phyloP scores from a whole-genome alignment of 768 basidiomycete genomes.

The Leucosporidium creatinivorum region DNA sequence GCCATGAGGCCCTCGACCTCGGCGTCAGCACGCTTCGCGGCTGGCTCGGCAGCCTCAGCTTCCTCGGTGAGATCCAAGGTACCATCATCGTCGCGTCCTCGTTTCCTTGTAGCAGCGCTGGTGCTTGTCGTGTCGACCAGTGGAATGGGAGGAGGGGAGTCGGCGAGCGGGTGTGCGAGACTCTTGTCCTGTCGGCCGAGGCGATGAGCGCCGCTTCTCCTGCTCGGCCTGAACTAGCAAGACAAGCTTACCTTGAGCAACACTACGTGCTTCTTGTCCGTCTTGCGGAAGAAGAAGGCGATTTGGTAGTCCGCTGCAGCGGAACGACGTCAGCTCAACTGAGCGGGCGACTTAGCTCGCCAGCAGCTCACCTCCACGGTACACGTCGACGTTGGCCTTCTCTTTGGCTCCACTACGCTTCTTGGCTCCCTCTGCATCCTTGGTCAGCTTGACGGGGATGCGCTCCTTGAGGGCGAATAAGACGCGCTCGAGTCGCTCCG shows the following conservation, averaged over 20 bases:
- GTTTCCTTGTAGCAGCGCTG: neutral
- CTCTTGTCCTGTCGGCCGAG: conserved; percentile 21
- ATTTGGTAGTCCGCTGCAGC: conserved; percentile 29
- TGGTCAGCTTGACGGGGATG: conserved; percentile 30
- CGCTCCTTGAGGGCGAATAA: conserved; percentile 32
- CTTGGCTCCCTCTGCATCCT: neutral
- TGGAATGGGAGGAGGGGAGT: neutral
- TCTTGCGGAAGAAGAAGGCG: conserved; percentile 37
- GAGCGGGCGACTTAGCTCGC: neutral
- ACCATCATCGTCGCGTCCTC: neutral
- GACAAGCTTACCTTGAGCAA: conserved; percentile 32
- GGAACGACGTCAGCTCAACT: neutral
- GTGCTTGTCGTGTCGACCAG: neutral
- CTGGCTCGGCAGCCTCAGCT: neutral
- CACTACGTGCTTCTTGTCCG: conserved; percentile 33
- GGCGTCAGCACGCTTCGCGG: neutral
- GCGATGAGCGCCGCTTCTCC: neutral
- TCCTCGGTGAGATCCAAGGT: neutral
- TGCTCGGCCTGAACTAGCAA: neutral
- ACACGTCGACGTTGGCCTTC: conserved; percentile 36
- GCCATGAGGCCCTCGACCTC: neutral
- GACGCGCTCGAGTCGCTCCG: conserved; percentile 27
- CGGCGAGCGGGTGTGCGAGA: neutral
- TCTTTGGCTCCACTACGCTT: conserved; percentile 9
- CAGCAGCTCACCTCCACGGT: conserved; percentile 27